phyloP scores from a whole-genome alignment of 2,329 filamentous ascomycete genomes.

The Diaporthe capsici region DNA sequence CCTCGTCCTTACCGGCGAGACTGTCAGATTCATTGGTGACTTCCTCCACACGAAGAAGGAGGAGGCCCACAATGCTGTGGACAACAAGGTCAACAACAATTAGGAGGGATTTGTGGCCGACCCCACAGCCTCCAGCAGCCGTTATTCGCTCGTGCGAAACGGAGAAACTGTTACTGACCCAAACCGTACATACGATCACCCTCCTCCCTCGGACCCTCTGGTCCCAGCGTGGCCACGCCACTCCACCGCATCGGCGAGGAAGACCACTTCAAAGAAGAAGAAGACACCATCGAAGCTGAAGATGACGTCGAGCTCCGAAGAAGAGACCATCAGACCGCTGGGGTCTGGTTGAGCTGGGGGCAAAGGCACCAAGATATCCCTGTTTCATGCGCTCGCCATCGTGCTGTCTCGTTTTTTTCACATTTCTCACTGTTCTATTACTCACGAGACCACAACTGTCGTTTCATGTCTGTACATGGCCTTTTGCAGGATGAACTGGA shows the following conservation, averaged over 20 bases:
- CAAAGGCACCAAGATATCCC: slow-evolving; percentile 34
- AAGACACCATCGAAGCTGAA: slow-evolving; percentile 11
- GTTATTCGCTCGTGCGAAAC: not conserved
- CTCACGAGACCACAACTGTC: slow-evolving; percentile 15
- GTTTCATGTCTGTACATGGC: slow-evolving; percentile 6
- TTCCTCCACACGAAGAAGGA: slow-evolving; percentile 39
- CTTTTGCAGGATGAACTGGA: not conserved
- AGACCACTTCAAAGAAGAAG: not conserved
- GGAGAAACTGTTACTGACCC: not conserved
- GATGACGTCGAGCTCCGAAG: slow-evolving; percentile 14
- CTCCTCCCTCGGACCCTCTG: not conserved
- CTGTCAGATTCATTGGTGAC: slow-evolving; percentile 38
- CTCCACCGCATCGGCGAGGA: not conserved
- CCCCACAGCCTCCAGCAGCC: not conserved
- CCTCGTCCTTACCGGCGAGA: slow-evolving; percentile 41
- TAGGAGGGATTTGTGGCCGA: not conserved
- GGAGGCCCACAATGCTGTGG: slow-evolving; percentile 38
- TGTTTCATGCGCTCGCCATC: slow-evolving; percentile 13
- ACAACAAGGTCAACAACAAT: slow-evolving; percentile 42
- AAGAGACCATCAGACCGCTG: not conserved
- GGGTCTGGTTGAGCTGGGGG: not conserved
- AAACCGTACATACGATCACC: not conserved
- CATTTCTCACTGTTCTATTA: slow-evolving; percentile 14
- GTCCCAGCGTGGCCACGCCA: not conserved
- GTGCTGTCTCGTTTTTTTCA: not conserved